Conservation (phyloP, 805 yeast genomes). For the Kodamaea nitidulidarum region DNA sequence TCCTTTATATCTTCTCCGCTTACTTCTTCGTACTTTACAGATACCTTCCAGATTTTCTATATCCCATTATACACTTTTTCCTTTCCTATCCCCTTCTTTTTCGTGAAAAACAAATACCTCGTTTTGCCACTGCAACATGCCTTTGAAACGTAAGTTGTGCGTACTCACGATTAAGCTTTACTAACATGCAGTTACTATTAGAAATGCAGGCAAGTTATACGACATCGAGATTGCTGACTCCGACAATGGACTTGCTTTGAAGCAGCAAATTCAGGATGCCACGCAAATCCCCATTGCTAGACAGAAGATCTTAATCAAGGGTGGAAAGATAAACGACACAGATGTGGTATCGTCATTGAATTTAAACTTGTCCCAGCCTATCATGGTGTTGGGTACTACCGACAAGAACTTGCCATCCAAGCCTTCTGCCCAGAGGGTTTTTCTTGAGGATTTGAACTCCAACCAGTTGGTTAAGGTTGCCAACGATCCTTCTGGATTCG, state of each 20-base stretch:
- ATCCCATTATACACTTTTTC: too few relatives aligned
- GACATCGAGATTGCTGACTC: conserved; percentile 42
- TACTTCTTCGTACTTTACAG: too few relatives aligned
- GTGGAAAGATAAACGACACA: conserved; percentile 82
- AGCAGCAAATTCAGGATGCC: conserved; percentile 60
- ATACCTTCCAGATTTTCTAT: too few relatives aligned
- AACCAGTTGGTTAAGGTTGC: conserved; percentile 35
- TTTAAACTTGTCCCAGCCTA: conserved; percentile 59
- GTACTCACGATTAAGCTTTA: not conserved
- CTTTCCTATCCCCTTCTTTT: not conserved
- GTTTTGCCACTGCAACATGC: conserved; percentile 2
- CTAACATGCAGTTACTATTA: conserved; percentile 24
- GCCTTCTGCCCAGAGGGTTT: conserved; percentile 53
- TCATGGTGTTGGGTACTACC: conserved; percentile 93
- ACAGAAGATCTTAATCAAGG: conserved; percentile 86
- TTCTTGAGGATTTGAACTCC: conserved; percentile 65
- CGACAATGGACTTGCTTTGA: conserved; percentile 60
- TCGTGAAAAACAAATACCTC: conserved; percentile 2
- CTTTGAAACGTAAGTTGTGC: conserved; percentile 7
- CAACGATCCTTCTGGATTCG: conserved; percentile 60
- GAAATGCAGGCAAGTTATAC: conserved; percentile 41
- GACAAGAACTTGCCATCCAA: conserved; percentile 53
- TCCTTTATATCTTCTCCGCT: too few relatives aligned
- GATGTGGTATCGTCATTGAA: conserved; percentile 47
- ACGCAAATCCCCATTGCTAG: conserved; percentile 86